Evolutionary conservation across 257 asterid genomes (phyloP).

Genomic region (Salvia splendens): DNA sequence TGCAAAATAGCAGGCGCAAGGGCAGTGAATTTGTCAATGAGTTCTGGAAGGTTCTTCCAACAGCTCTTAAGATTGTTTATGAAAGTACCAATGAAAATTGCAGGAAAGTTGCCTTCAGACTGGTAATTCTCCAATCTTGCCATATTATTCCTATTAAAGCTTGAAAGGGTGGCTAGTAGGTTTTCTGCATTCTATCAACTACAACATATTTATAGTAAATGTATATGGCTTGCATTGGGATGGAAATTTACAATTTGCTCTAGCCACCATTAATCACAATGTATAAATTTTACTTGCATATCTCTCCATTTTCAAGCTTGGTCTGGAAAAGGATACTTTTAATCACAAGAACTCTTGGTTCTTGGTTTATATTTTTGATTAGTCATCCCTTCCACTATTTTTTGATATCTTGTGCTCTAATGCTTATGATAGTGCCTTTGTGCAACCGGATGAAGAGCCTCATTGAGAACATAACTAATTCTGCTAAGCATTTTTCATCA

Average conservation of each 20-base stretch:
- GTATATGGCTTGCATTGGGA: constrained; percentile 23
- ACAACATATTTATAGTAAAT: constrained; percentile 2
- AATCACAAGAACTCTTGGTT: not conserved
- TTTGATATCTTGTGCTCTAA: not conserved
- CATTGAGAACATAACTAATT: not conserved
- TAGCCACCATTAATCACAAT: not conserved
- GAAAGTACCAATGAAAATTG: constrained; percentile 63
- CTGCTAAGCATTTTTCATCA: not conserved
- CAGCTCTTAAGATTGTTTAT: constrained; percentile 62
- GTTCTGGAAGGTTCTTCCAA: constrained; percentile 94
- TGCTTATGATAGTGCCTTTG: constrained; percentile 10
- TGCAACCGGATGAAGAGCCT: constrained; percentile 6
- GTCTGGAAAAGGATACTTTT: constrained; percentile 11
- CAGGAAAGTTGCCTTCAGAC: constrained; percentile 82
- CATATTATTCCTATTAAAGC: constrained; percentile 5
- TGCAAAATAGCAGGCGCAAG: constrained; percentile 95
- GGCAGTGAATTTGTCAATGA: constrained; percentile 97
- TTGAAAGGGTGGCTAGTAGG: constrained; percentile 19
- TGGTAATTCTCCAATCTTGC: constrained; percentile 51
- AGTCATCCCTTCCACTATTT: constrained; percentile 15
- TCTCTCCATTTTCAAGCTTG: constrained; percentile 10
- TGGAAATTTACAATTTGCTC: constrained; percentile 1
- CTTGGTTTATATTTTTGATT: not conserved
- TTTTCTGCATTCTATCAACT: constrained; percentile 6
- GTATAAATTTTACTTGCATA: not conserved